Evolutionary conservation across 1,284 basidiomycete genomes (phyloP).

Genomic region (Pulveroboletus ridleyi): DNA sequence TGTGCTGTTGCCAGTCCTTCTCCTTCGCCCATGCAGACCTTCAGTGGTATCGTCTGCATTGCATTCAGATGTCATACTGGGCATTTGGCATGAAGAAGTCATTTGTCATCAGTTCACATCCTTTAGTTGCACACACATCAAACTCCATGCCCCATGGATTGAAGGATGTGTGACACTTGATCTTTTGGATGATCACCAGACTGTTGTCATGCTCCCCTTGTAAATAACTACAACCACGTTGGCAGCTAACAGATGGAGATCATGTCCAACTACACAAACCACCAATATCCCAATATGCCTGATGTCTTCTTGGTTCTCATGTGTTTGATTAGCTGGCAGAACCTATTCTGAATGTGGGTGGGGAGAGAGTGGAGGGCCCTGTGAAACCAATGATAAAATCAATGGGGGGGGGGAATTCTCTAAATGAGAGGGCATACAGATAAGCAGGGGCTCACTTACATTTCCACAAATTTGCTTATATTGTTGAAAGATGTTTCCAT

Average conservation of each 20-base stretch:
- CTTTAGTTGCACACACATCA: too few species aligned
- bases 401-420: not conserved
- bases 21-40: too few species aligned
- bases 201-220: too few species aligned
- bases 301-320: constrained; percentile 5
- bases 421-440: not conserved
- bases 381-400: constrained; percentile 7
- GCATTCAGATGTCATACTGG: too few species aligned
- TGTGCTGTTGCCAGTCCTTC: too few species aligned
- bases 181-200: too few species aligned
- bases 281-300: not conserved
- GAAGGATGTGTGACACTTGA: too few species aligned
- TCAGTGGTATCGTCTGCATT: too few species aligned
- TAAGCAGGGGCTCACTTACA: not conserved
- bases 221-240: not conserved
- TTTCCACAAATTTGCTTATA: not conserved
- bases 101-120: too few species aligned
- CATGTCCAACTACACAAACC: not conserved
- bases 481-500: not conserved
- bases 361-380: not conserved
- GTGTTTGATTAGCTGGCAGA: not conserved
- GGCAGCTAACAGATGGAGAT: not conserved
- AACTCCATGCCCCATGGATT: too few species aligned
- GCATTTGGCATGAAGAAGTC: too few species aligned
- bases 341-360: accelerated